Evolutionary conservation across 2,329 filamentous ascomycete species (phyloP), one percentile per base, ranked within the genome.

Genomic region (Cordyceps javanica): DNA sequence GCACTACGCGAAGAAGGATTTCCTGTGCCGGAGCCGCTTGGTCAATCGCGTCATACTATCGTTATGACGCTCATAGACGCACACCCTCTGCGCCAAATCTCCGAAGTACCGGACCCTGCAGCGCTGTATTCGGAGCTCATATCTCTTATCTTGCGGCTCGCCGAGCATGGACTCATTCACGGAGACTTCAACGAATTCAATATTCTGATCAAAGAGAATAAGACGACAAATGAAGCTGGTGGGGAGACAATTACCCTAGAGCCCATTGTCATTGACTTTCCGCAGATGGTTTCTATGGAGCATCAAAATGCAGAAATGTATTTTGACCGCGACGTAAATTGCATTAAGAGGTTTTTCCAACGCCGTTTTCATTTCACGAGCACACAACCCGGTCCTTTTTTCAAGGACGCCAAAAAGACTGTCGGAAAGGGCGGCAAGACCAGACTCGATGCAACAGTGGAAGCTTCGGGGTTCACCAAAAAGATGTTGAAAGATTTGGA

Each of bases 151-250:
- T 77, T 99, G 44, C 83, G 86, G 28, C 79, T 99, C 41, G 93
- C 94, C 6, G 85, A 85, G 61, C 86, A 92, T 64, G 94, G 94
- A 7, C 77, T 99, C 49, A 99, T 99, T 61, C 94, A 99, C 69
- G 94, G 94, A 61, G 94, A 99, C 70, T 99, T 95, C 77, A 99
- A 99, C 76, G 95, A 99, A 72, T 99, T 99, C 80, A 99, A 99
- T 71, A 93, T 99, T 62, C 77, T 99, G 34, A 86, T 99, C 70
- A 91, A 94, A 69, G 93, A 97, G 70, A 83, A 79, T 57, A 76
- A 69, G 55, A 64, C 65, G 3, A 68, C 63, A 9, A 71, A 73
- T 6, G 72, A 78, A 7, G 68, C 78, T 65, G 69, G 70, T 2
- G 62, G 70, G 42, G 74, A 77, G 65, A 59, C 68, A 0, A 63